These are phyloP conservation scores for Hylodesmum podocarpum DNA, from an alignment of 306 rosid genomes.

Conservation along the genomic window DNA sequence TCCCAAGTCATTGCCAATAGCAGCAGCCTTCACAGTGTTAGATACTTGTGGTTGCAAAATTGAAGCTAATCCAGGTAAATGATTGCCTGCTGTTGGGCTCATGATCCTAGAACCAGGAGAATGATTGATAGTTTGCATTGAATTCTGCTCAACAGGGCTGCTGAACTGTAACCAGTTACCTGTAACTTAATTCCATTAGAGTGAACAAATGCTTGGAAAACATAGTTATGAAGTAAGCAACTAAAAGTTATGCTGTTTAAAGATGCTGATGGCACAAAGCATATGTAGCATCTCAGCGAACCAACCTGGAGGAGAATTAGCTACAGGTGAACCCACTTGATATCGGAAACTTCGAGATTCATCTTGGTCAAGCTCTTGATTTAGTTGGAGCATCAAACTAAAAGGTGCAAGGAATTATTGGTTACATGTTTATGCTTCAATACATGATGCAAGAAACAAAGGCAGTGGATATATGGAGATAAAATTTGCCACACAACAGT, in stretches of 20 bases:
- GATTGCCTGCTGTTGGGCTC: conserved; percentile 74
- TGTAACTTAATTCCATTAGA: conserved; percentile 35
- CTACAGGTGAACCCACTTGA: conserved; percentile 83
- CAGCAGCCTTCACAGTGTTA: conserved; percentile 63
- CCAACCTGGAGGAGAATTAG: conserved; percentile 96
- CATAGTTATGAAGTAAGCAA: neutral
- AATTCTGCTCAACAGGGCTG: conserved; percentile 82
- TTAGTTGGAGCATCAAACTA: conserved; percentile 91
- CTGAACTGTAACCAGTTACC: conserved; percentile 88
- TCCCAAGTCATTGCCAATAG: conserved; percentile 81
- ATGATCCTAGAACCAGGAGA: conserved; percentile 77
- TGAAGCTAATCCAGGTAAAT: conserved; percentile 87
- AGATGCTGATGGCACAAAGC: conserved; percentile 3
- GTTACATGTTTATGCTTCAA: conserved; percentile 2
- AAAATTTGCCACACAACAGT: neutral
- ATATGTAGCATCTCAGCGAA: conserved; percentile 26
- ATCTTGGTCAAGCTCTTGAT: conserved; percentile 96
- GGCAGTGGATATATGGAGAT: conserved; percentile 7
- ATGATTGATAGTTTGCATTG: conserved; percentile 58
- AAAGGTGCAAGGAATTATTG: conserved; percentile 22
- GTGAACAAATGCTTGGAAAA: conserved; percentile 26
- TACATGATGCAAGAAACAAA: conserved; percentile 5
- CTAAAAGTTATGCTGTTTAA: neutral
- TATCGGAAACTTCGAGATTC: conserved; percentile 72
- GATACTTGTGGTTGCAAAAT: conserved; percentile 80